Evolutionary conservation across 2,329 filamentous ascomycete species (phyloP).

Genomic region (Leptographium procerum): DNA sequence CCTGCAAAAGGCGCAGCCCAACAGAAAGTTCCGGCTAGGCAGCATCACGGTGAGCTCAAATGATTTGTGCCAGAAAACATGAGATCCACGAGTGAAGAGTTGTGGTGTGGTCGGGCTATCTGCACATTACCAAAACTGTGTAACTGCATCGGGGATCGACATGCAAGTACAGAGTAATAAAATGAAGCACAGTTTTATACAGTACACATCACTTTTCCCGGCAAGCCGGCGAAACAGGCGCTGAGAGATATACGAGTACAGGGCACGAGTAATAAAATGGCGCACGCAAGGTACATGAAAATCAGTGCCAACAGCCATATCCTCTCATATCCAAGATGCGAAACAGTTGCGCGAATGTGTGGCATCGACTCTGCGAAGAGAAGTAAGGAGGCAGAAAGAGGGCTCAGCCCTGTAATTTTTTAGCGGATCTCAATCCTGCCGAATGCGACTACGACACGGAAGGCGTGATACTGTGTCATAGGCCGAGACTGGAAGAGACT

Average conservation of each 20-base stretch:
- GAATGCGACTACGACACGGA: background rate
- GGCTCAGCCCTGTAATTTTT: constrained; percentile 1
- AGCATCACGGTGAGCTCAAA: no score
- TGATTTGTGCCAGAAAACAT: background rate
- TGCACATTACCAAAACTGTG: background rate
- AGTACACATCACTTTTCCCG: background rate
- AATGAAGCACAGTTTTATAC: background rate
- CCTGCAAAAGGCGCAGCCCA: no score
- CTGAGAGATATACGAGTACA: background rate
- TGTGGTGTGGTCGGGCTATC: background rate
- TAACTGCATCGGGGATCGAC: background rate
- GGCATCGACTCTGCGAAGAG: background rate
- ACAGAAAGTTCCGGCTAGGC: no score
- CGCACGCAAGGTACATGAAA: background rate
- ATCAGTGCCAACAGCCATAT: background rate
- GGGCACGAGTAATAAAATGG: background rate
- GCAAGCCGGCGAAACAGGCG: no score
- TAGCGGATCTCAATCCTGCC: background rate
- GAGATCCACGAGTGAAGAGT: background rate
- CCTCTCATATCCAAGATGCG: background rate
- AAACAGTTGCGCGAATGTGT: background rate
- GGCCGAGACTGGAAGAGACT: background rate
- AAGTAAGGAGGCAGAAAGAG: background rate
- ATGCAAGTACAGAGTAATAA: background rate
- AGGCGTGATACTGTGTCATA: no score